Conservation (phyloP, 768 basidiomycete species). For the Trametopsis cervina region DNA sequence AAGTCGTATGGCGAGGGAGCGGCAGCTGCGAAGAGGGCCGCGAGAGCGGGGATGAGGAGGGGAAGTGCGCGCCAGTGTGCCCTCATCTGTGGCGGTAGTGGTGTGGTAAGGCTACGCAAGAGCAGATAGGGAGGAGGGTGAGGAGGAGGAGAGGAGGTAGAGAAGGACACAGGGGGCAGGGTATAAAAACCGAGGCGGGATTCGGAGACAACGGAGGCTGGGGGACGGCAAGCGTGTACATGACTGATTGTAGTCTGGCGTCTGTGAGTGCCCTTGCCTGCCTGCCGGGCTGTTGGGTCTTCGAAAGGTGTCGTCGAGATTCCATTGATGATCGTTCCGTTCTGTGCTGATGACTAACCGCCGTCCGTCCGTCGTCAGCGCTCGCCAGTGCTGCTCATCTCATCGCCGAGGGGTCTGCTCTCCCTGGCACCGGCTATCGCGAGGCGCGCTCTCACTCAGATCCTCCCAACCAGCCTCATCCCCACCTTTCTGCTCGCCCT, state of each 20-base stretch:
- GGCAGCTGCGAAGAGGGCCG: constrained; percentile 15
- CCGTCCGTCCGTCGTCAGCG: too few species aligned
- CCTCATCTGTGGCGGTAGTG: constrained; percentile 21
- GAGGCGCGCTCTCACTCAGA: too few species aligned
- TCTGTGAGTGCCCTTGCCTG: too few species aligned
- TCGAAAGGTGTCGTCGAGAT: background rate
- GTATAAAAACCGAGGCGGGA: constrained; percentile 10
- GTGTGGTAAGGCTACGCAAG: constrained; percentile 12
- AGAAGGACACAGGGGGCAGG: constrained; percentile 13
- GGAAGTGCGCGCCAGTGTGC: constrained; percentile 18
- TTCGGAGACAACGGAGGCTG: constrained; percentile 4
- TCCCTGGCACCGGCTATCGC: too few species aligned
- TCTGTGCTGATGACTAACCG: background rate
- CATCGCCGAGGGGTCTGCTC: too few species aligned
- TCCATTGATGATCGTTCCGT: background rate
- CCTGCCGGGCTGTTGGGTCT: background rate
- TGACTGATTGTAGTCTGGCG: too few species aligned
- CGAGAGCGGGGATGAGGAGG: constrained; percentile 21
- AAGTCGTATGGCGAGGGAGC: constrained; percentile 12
- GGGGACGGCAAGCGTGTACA: background rate
- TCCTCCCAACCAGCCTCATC: too few species aligned
- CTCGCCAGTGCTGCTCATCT: too few species aligned
- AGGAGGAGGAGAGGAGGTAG: constrained; percentile 9
- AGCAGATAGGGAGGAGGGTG: constrained; percentile 9
- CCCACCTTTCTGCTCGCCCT: too few species aligned